Percentiles rank a stretch among this genome's conserved stretches.
These are phyloP conservation scores for Ceratocystis harringtonii DNA, from an alignment of 2,329 filamentous ascomycete species.

Conservation along the genomic window DNA sequence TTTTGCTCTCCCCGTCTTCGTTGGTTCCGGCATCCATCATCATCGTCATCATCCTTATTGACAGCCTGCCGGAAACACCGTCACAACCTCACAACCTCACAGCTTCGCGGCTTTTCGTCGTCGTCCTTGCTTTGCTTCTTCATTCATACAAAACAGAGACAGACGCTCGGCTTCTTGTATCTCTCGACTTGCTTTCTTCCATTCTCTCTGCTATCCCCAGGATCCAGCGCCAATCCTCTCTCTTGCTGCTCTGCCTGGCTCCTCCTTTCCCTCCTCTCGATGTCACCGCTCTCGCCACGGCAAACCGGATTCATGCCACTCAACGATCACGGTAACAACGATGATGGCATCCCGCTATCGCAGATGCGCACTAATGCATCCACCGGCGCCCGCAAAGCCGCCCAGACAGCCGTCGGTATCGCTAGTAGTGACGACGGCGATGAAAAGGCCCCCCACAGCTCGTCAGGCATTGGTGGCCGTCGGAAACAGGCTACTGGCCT, in stretches of 20 bases:
- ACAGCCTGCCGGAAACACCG: neutral
- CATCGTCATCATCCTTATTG: neutral
- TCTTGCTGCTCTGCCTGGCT: too few species aligned
- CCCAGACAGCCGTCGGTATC: slow-evolving; percentile 26
- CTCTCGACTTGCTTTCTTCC: neutral
- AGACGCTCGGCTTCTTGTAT: neutral
- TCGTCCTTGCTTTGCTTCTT: neutral
- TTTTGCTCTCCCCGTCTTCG: neutral
- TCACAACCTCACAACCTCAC: neutral
- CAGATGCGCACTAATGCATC: slow-evolving; percentile 40
- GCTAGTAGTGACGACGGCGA: slow-evolving; percentile 15
- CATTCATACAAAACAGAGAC: neutral
- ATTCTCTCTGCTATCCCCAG: neutral
- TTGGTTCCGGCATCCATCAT: too few species aligned
- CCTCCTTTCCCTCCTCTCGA: neutral
- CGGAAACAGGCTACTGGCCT: slow-evolving; percentile 33
- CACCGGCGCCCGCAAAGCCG: slow-evolving; percentile 37
- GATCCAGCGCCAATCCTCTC: neutral
- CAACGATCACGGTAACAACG: slow-evolving; percentile 24
- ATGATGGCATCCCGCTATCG: slow-evolving; percentile 39
- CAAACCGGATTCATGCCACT: slow-evolving; percentile 34
- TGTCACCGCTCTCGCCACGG: slow-evolving; percentile 25
- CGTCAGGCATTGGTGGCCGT: slow-evolving; percentile 26
- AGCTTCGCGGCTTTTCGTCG: neutral
- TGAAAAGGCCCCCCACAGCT: slow-evolving; percentile 32